Conservation (phyloP, 345 rosid genomes). For the Physaria fendleri region DNA sequence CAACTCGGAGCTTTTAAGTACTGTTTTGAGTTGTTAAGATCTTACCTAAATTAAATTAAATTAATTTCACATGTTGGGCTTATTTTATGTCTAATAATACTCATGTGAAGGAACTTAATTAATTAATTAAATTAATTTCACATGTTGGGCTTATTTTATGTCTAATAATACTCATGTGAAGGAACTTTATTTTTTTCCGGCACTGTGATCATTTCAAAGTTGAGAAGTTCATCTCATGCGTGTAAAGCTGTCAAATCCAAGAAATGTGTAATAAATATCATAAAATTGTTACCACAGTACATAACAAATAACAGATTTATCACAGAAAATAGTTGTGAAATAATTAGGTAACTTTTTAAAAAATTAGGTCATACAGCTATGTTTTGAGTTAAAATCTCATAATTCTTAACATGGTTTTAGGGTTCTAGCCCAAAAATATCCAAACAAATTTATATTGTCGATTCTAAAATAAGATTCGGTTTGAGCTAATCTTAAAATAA, state of each 20-base stretch:
- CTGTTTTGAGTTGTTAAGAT: conserved; percentile 1
- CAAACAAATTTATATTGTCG: too few relatives aligned
- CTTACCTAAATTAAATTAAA: conserved; percentile 14
- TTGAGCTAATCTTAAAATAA: too few relatives aligned
- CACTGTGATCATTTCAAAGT: conserved; percentile 13
- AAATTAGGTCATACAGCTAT: too few relatives aligned
- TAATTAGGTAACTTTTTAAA: too few relatives aligned
- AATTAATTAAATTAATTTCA: neutral
- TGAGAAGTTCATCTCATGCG: neutral
- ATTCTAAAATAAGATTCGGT: too few relatives aligned
- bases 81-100: conserved; percentile 4
- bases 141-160: conserved; percentile 8
- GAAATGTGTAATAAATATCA: neutral
- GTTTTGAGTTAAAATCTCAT: too few relatives aligned
- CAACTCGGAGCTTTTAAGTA: conserved; percentile 5
- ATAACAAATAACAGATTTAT: too few relatives aligned
- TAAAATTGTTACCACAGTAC: neutral
- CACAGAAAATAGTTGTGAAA: too few relatives aligned
- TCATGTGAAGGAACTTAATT: conserved; percentile 10
- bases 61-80: conserved; percentile 3
- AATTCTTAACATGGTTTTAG: too few relatives aligned
- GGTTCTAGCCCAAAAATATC: too few relatives aligned
- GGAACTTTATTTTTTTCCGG: conserved; percentile 11
- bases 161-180: neutral
- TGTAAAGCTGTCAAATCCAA: conserved; percentile 3